Evolutionary conservation across 2,329 filamentous ascomycete species (phyloP).

Genomic region (Dactylonectria macrodidyma): DNA sequence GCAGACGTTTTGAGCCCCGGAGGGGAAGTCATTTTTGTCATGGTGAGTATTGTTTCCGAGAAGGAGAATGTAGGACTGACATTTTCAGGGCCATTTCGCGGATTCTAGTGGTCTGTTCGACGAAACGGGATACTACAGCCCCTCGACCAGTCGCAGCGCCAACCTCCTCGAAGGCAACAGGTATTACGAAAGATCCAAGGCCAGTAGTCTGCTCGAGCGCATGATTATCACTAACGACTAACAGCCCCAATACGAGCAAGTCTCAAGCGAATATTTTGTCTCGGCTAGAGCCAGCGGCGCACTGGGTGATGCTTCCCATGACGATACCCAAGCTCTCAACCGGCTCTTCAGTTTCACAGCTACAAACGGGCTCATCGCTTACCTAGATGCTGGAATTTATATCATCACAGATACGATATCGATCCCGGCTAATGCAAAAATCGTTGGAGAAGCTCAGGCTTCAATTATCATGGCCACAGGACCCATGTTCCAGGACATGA

Average conservation of each 20-base stretch:
- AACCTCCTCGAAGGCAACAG: constrained; percentile 66
- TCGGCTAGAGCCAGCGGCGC: constrained; percentile 70
- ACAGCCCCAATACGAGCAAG: constrained; percentile 77
- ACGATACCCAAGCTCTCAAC: constrained; percentile 78
- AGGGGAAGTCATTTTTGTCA: constrained; percentile 42
- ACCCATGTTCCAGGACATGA: constrained; percentile 68
- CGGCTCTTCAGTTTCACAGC: constrained; percentile 68
- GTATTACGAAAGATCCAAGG: constrained; percentile 81
- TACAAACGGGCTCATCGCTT: constrained; percentile 70
- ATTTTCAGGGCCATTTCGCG: constrained; percentile 44
- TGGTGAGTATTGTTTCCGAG: constrained; percentile 35
- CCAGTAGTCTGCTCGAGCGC: background rate
- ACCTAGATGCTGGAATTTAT: constrained; percentile 75
- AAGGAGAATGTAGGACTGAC: constrained; percentile 18
- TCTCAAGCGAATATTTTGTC: constrained; percentile 73
- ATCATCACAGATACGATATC: constrained; percentile 69
- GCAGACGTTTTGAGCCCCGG: constrained; percentile 25
- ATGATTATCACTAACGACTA: constrained; percentile 2
- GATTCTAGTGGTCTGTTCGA: constrained; percentile 41
- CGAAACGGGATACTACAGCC: constrained; percentile 41
- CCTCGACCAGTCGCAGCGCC: constrained; percentile 34
- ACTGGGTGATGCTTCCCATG: constrained; percentile 79
- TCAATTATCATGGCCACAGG: constrained; percentile 71
- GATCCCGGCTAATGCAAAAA: constrained; percentile 65
- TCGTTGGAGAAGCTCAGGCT: constrained; percentile 72